Conservation (phyloP, 805 yeast species). For the Kuraishia cidri region DNA sequence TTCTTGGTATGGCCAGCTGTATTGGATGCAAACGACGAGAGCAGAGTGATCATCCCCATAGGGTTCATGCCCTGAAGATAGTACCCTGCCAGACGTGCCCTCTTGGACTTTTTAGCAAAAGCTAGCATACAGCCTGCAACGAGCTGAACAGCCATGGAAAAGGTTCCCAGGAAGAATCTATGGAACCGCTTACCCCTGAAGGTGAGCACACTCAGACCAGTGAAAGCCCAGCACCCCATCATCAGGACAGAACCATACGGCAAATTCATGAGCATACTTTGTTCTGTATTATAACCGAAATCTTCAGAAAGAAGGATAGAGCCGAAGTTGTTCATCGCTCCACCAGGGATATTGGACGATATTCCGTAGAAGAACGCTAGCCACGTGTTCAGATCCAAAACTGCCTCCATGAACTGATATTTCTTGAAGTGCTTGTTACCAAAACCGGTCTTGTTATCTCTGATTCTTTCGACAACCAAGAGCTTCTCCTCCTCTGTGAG, state of each 20-base stretch:
- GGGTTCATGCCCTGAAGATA: constrained; percentile 11
- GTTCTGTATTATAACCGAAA: constrained; percentile 5
- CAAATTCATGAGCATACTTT: not conserved
- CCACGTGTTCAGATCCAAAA: constrained; percentile 42
- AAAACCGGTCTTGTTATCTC: constrained; percentile 46
- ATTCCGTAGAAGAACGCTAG: constrained; percentile 31
- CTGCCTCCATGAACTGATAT: constrained; percentile 43
- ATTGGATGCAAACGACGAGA: constrained; percentile 31
- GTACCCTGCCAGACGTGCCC: constrained; percentile 16
- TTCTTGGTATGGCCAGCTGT: constrained; percentile 74
- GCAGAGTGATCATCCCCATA: constrained; percentile 15
- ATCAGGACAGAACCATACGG: not conserved
- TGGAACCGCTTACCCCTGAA: not conserved
- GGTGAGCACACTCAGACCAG: not conserved
- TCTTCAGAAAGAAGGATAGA: constrained; percentile 30
- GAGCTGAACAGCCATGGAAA: constrained; percentile 5
- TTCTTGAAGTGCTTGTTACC: constrained; percentile 46
- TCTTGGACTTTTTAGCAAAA: constrained; percentile 17
- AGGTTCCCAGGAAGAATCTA: not conserved
- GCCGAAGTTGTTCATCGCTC: constrained; percentile 41
- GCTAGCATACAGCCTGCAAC: constrained; percentile 17
- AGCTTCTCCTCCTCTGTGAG: constrained; percentile 30
- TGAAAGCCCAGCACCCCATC: not conserved
- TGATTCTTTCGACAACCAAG: constrained; percentile 41
- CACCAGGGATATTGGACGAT: constrained; percentile 42